Percentiles rank a stretch among this genome's conserved stretches.
phyloP scores from a whole-genome alignment of 306 rosid species.

The Pterocarpus santalinus region DNA sequence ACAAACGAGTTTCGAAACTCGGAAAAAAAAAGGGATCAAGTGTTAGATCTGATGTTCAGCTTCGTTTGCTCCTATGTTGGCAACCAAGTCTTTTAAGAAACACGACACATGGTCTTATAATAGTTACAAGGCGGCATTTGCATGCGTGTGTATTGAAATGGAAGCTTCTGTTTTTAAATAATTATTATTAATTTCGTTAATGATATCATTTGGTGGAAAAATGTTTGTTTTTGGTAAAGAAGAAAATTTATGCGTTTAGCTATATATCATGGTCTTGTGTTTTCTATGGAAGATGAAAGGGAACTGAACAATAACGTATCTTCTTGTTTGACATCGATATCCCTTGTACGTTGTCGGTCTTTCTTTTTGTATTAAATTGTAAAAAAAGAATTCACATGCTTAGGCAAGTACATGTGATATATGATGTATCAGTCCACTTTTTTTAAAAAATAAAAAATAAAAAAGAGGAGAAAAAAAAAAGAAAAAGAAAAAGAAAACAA shows the following conservation, averaged over 20 bases:
- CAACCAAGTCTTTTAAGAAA: slow-evolving; percentile 39
- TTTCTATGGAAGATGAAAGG: slow-evolving; percentile 37
- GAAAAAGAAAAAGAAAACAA: background rate
- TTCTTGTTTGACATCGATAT: slow-evolving; percentile 16
- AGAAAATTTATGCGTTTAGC: background rate
- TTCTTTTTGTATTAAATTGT: background rate
- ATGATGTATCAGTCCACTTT: background rate
- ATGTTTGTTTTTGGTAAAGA: slow-evolving; percentile 12
- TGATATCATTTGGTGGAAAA: slow-evolving; percentile 44
- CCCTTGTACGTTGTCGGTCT: slow-evolving; percentile 18
- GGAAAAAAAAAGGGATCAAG: background rate
- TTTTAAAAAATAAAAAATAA: background rate
- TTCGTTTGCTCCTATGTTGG: slow-evolving; percentile 30
- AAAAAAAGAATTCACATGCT: slow-evolving; percentile 4
- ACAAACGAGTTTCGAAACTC: no score
- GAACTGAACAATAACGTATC: slow-evolving; percentile 42
- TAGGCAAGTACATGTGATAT: background rate
- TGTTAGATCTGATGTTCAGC: slow-evolving; percentile 28
- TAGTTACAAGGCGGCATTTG: background rate
- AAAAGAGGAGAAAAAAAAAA: background rate
- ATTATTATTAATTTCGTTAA: background rate
- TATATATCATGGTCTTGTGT: slow-evolving; percentile 34
- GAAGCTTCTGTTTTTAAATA: slow-evolving; percentile 59
- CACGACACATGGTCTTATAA: slow-evolving; percentile 48
- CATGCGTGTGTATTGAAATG: slow-evolving; percentile 41